Evolutionary conservation across 2,329 filamentous ascomycete genomes (phyloP), one percentile per base, ranked within the genome.

Genomic region (Gyromitra esculenta): DNA sequence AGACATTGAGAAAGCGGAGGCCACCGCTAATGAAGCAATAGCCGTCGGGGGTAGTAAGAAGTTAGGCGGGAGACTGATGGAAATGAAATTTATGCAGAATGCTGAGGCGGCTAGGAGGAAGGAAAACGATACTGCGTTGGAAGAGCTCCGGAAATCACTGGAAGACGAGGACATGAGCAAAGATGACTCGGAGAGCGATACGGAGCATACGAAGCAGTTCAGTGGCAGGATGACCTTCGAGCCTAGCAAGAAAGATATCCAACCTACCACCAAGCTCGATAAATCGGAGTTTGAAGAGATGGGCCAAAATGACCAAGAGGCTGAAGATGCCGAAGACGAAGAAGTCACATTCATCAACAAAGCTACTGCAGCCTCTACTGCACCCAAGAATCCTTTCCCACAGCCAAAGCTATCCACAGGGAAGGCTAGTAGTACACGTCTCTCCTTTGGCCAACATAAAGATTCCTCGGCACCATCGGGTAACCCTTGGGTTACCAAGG

Each of bases 11-110:
- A 85, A 82, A 77, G 80, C 86, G 5, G 84, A 85, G 15, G 83
- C 84, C 18, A 13, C 50, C 15, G 81, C 80, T 1, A 81, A 82
- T 11, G 81, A 82, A 77, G 79, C 81, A 52, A 83, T 82, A 41
- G 81, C 82, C 48, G 83, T 83, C 48, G 82, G 82, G 13, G 63
- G 65, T 13, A 52, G 62, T 13, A 70, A 62, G 39, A 77, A 65
- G 18, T 88, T 88, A 0, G 86, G 88, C 80, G 90, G 91, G 13
- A 91, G 89, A 80, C 85, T 99, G 5, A 90, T 92, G 83, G 88
- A 88, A 66, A 93, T 99, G 91, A 92, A 93, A 77, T 99, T 99
- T 83, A 98, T 99, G 96, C 90, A 91, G 81, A 93, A 91, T 79
- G 93, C 94, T 0, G 94, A 97, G 81, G 91, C 91, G 37, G 87